These are phyloP conservation scores for Boechera retrofracta DNA, from an alignment of 345 rosid species.

Conservation along the genomic window DNA sequence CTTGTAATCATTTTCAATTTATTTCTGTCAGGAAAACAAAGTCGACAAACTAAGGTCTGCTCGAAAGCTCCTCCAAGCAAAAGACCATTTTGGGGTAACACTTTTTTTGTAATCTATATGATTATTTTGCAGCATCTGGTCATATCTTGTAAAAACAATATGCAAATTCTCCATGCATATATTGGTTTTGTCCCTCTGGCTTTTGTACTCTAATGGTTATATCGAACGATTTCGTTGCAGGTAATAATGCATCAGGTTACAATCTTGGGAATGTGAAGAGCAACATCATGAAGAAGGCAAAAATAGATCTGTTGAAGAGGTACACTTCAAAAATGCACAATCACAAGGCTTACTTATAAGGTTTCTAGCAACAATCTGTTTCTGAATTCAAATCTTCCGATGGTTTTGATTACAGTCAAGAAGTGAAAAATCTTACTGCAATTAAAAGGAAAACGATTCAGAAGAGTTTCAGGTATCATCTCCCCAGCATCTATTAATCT, in stretches of 20 bases:
- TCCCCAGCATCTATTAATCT: background rate
- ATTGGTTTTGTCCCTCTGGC: background rate
- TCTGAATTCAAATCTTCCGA: background rate
- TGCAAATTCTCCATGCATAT: background rate
- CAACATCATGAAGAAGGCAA: constrained; percentile 92
- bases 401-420: constrained; percentile 60
- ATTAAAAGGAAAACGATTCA: constrained; percentile 68
- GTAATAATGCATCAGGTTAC: constrained; percentile 57
- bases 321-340: constrained; percentile 32
- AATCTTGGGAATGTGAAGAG: constrained; percentile 67
- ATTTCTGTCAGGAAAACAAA: constrained; percentile 65
- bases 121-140: constrained; percentile 4
- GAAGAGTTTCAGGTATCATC: constrained; percentile 59
- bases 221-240: constrained; percentile 45
- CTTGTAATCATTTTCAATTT: constrained; percentile 20
- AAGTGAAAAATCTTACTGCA: constrained; percentile 81
- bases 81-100: constrained; percentile 70
- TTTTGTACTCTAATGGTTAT: constrained; percentile 17
- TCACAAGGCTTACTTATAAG: constrained; percentile 9
- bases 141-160: constrained; percentile 12
- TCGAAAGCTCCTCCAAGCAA: constrained; percentile 79
- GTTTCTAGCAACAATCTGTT: constrained; percentile 5
- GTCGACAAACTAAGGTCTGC: constrained; percentile 78
- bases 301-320: constrained; percentile 78
- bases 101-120: background rate